These are phyloP conservation scores for Boletellus sp. DNA, from an alignment of 768 basidiomycete species.

Conservation along the genomic window DNA sequence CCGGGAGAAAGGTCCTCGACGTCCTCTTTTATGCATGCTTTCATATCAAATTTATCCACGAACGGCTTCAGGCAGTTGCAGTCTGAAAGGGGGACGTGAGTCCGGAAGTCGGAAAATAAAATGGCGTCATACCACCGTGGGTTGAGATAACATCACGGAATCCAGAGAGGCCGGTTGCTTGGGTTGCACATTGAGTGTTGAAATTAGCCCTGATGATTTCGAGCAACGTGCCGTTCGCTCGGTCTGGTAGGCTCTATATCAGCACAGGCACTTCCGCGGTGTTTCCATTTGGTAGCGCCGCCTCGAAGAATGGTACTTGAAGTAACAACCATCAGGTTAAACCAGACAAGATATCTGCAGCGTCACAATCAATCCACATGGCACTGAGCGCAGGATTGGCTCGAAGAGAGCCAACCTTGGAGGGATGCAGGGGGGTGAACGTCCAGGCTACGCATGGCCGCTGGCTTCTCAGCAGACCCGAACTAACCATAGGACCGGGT, in stretches of 20 bases:
- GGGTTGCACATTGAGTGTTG: neutral
- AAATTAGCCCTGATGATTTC: neutral
- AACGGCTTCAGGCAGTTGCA: constrained; percentile 2
- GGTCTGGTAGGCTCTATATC: neutral
- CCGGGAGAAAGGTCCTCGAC: constrained; percentile 4
- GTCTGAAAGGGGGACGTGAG: constrained; percentile 3
- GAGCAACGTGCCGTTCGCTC: neutral
- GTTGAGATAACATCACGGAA: neutral
- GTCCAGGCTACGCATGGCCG: too few relatives aligned
- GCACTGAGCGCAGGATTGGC: too few relatives aligned
- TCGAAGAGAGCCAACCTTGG: too few relatives aligned
- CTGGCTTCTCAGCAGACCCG: too few relatives aligned
- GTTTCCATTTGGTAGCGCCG: neutral
- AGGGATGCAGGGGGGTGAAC: too few relatives aligned
- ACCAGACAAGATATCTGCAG: too few relatives aligned
- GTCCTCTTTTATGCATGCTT: constrained; percentile 7
- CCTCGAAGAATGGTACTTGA: neutral
- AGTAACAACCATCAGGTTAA: too few relatives aligned
- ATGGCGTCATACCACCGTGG: neutral
- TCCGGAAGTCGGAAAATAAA: neutral
- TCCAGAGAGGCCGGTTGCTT: neutral
- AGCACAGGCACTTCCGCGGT: neutral
- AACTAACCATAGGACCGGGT: too few relatives aligned
- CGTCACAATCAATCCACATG: too few relatives aligned
- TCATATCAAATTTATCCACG: neutral